Percentiles rank a stretch among this genome's conserved stretches.
Conservation (phyloP, 805 yeast genomes). For the Sungouiozyma ichnusensis region DNA sequence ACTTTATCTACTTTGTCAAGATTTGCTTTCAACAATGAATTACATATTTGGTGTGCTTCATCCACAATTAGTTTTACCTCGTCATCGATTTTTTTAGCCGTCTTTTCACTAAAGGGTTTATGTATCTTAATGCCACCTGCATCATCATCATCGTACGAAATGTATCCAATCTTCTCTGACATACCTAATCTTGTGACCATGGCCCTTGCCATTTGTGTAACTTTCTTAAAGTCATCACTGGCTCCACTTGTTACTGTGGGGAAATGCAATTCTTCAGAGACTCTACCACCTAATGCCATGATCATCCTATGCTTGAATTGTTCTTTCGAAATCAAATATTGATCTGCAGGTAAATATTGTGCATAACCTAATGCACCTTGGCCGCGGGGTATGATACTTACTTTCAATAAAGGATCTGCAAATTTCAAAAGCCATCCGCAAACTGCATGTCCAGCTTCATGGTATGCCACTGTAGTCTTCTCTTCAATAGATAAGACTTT, state of each 20-base stretch:
- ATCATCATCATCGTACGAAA: constrained; percentile 35
- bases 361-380: constrained; percentile 96
- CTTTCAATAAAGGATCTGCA: constrained; percentile 88
- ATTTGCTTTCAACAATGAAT: constrained; percentile 52
- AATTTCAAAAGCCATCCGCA: constrained; percentile 85
- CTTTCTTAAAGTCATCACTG: constrained; percentile 83
- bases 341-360: constrained; percentile 85
- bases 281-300: constrained; percentile 92
- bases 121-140: constrained; percentile 46
- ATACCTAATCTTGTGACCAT: constrained; percentile 87
- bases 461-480: constrained; percentile 80
- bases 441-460: constrained; percentile 95
- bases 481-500: constrained; percentile 70
- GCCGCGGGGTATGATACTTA: constrained; percentile 91
- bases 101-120: constrained; percentile 84
- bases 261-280: constrained; percentile 82
- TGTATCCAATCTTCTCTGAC: constrained; percentile 66
- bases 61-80: constrained; percentile 75
- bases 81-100: constrained; percentile 66
- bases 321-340: constrained; percentile 62
- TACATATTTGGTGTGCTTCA: constrained; percentile 66
- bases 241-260: constrained; percentile 86
- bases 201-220: constrained; percentile 76
- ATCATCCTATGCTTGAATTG: constrained; percentile 78
- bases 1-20: constrained; percentile 67